phyloP scores from a whole-genome alignment of 805 yeast species.

The Cyberlindnera mrakii region DNA sequence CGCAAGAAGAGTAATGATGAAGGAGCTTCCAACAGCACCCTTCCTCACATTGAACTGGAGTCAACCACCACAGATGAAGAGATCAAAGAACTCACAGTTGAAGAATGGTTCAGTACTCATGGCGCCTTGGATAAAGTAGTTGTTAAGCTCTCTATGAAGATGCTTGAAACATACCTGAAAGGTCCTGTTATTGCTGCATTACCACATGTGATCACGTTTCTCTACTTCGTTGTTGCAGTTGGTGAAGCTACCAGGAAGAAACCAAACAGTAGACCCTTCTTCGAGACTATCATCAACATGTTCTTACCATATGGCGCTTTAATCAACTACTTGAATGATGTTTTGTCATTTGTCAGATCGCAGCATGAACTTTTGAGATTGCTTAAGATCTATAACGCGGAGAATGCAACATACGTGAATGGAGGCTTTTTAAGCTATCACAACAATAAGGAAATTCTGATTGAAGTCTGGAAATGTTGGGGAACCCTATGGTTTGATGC shows the following conservation, averaged over 20 bases:
- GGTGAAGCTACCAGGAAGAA: constrained; percentile 45
- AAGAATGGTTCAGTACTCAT: constrained; percentile 52
- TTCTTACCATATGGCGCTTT: constrained; percentile 67
- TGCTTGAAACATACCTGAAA: constrained; percentile 55
- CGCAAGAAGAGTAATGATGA: constrained; percentile 7
- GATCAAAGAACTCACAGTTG: constrained; percentile 8
- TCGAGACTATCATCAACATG: constrained; percentile 45
- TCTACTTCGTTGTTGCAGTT: constrained; percentile 61
- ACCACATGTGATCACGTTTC: constrained; percentile 73
- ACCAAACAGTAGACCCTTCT: constrained; percentile 41
- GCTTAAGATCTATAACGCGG: constrained; percentile 1
- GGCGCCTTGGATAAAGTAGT: constrained; percentile 46
- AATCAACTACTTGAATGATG: constrained; percentile 55
- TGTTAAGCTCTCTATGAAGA: constrained; percentile 61
- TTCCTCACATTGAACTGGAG: constrained; percentile 1
- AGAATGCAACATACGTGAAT: constrained; percentile 16
- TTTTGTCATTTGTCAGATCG: constrained; percentile 32
- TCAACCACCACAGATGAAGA: background rate
- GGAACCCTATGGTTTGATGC: constrained; percentile 77
- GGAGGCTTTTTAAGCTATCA: constrained; percentile 37
- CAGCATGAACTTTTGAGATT: constrained; percentile 5
- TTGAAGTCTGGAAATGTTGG: constrained; percentile 84
- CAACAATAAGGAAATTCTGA: constrained; percentile 53
- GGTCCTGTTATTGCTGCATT: constrained; percentile 66
- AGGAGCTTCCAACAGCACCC: background rate